Conservation (phyloP, 768 basidiomycete genomes). For the Flagelloscypha sp. region DNA sequence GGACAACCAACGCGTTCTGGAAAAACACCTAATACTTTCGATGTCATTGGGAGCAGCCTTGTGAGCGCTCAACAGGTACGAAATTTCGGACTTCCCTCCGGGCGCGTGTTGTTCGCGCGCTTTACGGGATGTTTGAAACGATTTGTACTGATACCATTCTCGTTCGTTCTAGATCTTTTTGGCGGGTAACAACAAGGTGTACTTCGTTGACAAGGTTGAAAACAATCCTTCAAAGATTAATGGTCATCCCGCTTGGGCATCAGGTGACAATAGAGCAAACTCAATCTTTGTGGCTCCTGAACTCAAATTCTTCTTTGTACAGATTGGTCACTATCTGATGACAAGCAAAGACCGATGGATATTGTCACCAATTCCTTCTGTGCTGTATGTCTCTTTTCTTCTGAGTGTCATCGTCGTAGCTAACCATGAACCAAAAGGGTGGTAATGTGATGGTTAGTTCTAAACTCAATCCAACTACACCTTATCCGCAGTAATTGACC, state of each 20-base stretch:
- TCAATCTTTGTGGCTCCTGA: not conserved
- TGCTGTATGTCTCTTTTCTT: slow-evolving; percentile 40
- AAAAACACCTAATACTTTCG: slow-evolving; percentile 44
- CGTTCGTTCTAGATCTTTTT: slow-evolving; percentile 34
- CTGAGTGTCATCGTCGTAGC: slow-evolving; percentile 6
- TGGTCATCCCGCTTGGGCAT: slow-evolving; percentile 69
- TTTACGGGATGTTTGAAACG: not conserved
- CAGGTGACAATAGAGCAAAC: slow-evolving; percentile 30
- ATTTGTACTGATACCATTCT: not conserved
- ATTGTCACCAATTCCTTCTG: slow-evolving; percentile 76
- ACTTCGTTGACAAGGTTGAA: slow-evolving; percentile 75
- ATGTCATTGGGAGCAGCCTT: slow-evolving; percentile 61
- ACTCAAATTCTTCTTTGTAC: not conserved
- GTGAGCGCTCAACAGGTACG: slow-evolving; percentile 71
- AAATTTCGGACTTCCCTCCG: slow-evolving; percentile 1
- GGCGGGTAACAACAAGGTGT: slow-evolving; percentile 39
- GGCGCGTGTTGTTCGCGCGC: not conserved
- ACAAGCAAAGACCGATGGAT: slow-evolving; percentile 63
- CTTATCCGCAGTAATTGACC: too few species aligned
- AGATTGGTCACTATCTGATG: slow-evolving; percentile 52
- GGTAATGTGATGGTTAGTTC: slow-evolving; percentile 57
- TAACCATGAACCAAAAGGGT: slow-evolving; percentile 23
- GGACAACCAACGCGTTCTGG: slow-evolving; percentile 45
- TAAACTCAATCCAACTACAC: too few species aligned
- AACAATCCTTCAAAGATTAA: slow-evolving; percentile 57